Evolutionary conservation across 495 filamentous ascomycete species (phyloP).

Genomic region (Neohortaea acidophila): DNA sequence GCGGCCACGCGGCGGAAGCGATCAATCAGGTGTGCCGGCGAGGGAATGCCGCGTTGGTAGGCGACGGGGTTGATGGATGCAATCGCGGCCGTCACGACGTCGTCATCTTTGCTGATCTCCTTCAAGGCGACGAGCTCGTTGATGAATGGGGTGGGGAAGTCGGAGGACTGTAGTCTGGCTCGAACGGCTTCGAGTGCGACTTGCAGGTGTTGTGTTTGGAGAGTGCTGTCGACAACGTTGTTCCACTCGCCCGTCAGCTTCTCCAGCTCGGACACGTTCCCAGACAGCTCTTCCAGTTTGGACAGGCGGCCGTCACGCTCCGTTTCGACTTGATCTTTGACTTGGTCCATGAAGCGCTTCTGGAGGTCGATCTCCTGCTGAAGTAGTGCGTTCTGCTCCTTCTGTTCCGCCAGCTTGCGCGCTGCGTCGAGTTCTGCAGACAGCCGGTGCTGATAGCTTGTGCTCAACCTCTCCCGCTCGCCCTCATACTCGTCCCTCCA

Average conservation of each 20-base stretch:
- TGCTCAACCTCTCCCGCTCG: conserved; percentile 62
- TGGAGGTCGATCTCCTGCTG: conserved; percentile 84
- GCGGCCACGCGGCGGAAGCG: conserved; percentile 86
- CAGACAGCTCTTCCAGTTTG: conserved; percentile 65
- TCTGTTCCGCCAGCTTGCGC: conserved; percentile 61
- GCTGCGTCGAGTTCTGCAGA: conserved; percentile 58
- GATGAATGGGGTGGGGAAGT: conserved; percentile 53
- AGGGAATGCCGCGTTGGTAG: conserved; percentile 83
- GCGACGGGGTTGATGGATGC: conserved; percentile 83
- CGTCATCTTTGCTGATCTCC: conserved; percentile 70
- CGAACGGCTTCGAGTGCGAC: conserved; percentile 89
- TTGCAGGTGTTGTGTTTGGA: conserved; percentile 87
- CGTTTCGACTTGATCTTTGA: conserved; percentile 68
- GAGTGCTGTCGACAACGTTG: conserved; percentile 69
- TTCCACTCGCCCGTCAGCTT: conserved; percentile 72
- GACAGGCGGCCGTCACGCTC: conserved; percentile 79
- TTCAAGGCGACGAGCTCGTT: conserved; percentile 85
- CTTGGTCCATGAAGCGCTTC: conserved; percentile 59
- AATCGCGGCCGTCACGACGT: conserved; percentile 80
- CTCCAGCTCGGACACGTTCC: conserved; percentile 64
- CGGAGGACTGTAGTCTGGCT: conserved; percentile 31
- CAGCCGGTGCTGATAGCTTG: conserved; percentile 65
- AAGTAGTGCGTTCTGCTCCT: conserved; percentile 66
- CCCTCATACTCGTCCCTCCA: conserved; percentile 81
- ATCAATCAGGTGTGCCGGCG: conserved; percentile 70